Evolutionary conservation across 2,329 filamentous ascomycete species (phyloP).

Genomic region (Ceratocystis alfenasii): DNA sequence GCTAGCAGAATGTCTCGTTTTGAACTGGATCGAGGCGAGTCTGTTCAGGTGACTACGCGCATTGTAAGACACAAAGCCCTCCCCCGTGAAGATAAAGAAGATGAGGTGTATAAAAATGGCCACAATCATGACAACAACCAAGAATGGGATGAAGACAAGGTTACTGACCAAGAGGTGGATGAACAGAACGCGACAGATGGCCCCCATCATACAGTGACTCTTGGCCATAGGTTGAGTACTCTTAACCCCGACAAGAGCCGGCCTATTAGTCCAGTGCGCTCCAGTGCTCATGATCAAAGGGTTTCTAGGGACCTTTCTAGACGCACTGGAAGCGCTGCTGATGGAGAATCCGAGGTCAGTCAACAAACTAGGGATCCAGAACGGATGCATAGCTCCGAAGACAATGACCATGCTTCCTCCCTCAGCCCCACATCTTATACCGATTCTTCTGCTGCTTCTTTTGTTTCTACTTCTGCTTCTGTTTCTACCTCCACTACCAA

Average conservation of each 20-base stretch:
- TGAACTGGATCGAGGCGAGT: conserved; percentile 40
- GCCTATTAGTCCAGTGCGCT: conserved; percentile 13
- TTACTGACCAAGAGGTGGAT: conserved; percentile 18
- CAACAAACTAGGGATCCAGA: conserved; percentile 10
- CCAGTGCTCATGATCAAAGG: conserved; percentile 33
- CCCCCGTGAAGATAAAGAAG: conserved; percentile 35
- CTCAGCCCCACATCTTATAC: background rate
- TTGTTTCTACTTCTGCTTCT: conserved; percentile 7
- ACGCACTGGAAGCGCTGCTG: conserved; percentile 23
- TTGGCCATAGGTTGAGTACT: conserved; percentile 16
- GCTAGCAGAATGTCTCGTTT: conserved; percentile 46
- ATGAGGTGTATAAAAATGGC: conserved; percentile 23
- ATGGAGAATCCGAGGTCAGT: conserved; percentile 25
- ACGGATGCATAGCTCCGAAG: conserved; percentile 2
- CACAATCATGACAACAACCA: conserved; percentile 23
- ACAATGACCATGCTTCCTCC: background rate
- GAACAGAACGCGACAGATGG: conserved; percentile 19
- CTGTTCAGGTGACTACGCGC: conserved; percentile 76
- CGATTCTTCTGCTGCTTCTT: conserved; percentile 10
- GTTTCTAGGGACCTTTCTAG: conserved; percentile 34
- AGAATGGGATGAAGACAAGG: conserved; percentile 22
- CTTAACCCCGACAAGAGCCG: conserved; percentile 14
- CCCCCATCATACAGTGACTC: conserved; percentile 12
- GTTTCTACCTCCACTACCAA: conserved; percentile 11
- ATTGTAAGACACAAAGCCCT: conserved; percentile 67